Conservation (phyloP, 2,329 filamentous ascomycete species). For the Scopulariopsis brevicaulis region DNA sequence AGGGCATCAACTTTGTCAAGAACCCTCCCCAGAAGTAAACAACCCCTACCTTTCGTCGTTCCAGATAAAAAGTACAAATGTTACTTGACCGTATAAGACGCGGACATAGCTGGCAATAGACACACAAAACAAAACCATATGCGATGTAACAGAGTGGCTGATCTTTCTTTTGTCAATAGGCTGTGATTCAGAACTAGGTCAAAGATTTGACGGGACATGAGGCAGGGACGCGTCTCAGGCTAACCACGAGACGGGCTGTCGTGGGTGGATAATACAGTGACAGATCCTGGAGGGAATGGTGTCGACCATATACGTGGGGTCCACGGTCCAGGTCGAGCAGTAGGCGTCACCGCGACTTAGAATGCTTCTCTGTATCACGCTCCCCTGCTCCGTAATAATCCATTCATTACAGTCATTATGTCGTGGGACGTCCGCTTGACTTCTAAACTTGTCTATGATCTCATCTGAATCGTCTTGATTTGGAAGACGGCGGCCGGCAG, state of each 20-base stretch:
- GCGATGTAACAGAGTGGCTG: slow-evolving; percentile 1
- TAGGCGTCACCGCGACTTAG: neutral
- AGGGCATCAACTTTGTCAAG: slow-evolving; percentile 83
- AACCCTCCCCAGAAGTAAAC: slow-evolving; percentile 80
- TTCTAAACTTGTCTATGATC: slow-evolving; percentile 32
- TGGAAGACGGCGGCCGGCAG: slow-evolving; percentile 87
- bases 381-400: neutral
- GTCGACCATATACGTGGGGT: neutral
- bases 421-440: neutral
- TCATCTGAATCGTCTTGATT: slow-evolving; percentile 71
- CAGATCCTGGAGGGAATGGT: neutral
- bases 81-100: neutral
- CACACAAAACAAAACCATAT: slow-evolving; percentile 2
- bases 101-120: slow-evolving; percentile 6
- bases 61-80: neutral
- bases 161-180: slow-evolving; percentile 2
- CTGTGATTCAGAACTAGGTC: slow-evolving; percentile 3
- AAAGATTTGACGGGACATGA: neutral
- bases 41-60: slow-evolving; percentile 10
- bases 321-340: neutral
- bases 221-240: neutral
- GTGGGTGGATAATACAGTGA: neutral
- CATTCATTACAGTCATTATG: neutral
- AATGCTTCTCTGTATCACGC: neutral
- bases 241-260: neutral